These are phyloP conservation scores for Populus tomentosa DNA, from an alignment of 441 rosid genomes.

Conservation along the genomic window DNA sequence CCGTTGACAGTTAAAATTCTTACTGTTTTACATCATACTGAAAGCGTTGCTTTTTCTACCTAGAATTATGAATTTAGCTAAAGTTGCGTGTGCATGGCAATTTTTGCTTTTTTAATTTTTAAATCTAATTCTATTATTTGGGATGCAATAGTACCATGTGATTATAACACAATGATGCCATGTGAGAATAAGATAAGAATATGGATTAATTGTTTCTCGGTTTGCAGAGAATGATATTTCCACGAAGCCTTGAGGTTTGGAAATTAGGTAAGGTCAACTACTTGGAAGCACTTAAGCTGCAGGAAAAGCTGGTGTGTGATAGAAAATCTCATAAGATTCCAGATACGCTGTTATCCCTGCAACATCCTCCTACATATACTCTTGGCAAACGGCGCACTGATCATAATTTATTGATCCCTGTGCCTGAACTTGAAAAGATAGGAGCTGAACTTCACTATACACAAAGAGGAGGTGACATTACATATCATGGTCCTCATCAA, in stretches of 20 bases:
- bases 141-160: conserved; percentile 12
- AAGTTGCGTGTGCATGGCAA: not conserved
- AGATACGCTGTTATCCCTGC: conserved; percentile 67
- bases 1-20: not conserved
- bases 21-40: not conserved
- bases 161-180: not conserved
- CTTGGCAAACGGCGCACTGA: conserved; percentile 78
- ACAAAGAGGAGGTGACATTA: conserved; percentile 91
- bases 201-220: conserved; percentile 14
- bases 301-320: conserved; percentile 54
- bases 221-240: conserved; percentile 57
- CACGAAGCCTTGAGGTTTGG: conserved; percentile 64
- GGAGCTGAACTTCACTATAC: conserved; percentile 90
- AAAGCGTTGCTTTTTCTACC: not conserved
- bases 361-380: conserved; percentile 90
- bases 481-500: conserved; percentile 90
- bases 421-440: conserved; percentile 51
- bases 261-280: conserved; percentile 72
- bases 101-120: not conserved
- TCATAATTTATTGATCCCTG: conserved; percentile 62
- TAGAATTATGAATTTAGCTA: not conserved
- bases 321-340: conserved; percentile 57
- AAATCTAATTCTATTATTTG: not conserved
- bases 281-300: conserved; percentile 74
- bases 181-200: conserved; percentile 7